Percentiles rank a stretch among this genome's conserved stretches.
Evolutionary conservation across 169 alveolate species (phyloP).

Genomic region (Cryptosporidium andersoni): DNA sequence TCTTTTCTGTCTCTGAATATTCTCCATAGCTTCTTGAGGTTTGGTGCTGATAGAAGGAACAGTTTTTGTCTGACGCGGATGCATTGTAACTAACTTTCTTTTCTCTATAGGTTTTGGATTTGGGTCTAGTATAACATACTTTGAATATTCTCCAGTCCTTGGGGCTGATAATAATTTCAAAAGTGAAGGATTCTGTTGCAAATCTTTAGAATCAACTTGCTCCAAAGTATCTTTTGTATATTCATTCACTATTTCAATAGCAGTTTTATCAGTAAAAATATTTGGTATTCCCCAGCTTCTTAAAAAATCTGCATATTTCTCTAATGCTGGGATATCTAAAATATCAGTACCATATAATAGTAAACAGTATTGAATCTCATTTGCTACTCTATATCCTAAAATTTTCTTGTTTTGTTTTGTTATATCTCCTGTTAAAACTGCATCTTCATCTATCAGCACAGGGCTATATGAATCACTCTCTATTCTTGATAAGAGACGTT

Average conservation of each 20-base stretch:
- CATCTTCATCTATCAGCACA: constrained; percentile 20
- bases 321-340: constrained; percentile 62
- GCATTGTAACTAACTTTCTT: constrained; percentile 35
- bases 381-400: constrained; percentile 46
- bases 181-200: neutral
- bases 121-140: constrained; percentile 16
- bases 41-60: neutral
- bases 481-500: constrained; percentile 34
- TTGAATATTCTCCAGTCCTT: constrained; percentile 5
- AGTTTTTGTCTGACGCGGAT: neutral
- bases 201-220: neutral
- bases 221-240: neutral
- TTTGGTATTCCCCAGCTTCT: constrained; percentile 33
- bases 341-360: constrained; percentile 56
- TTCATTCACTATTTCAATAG: constrained; percentile 5
- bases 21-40: neutral
- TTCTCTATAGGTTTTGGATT: constrained; percentile 10
- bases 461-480: constrained; percentile 55
- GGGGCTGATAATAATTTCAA: neutral
- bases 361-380: constrained; percentile 55
- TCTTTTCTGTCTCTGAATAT: constrained; percentile 7
- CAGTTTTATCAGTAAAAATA: constrained; percentile 27
- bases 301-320: constrained; percentile 3
- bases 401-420: neutral
- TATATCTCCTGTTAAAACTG: neutral